phyloP scores from a whole-genome alignment of 495 filamentous ascomycete species.

The Bombardia bombarda region DNA sequence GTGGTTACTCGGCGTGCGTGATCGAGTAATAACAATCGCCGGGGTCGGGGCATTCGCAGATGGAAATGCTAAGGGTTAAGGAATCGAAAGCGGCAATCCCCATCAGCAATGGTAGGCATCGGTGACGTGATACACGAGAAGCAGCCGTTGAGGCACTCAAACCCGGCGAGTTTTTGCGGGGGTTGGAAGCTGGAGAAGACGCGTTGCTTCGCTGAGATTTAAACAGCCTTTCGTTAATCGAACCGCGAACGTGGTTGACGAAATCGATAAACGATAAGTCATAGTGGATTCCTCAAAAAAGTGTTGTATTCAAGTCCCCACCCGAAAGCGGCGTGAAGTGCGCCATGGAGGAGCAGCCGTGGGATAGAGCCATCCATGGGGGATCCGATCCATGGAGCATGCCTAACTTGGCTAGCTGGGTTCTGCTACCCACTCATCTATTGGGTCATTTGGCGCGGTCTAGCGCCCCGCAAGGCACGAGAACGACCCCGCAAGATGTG shows the following conservation, averaged over 20 bases:
- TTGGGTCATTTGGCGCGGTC: conserved; percentile 7
- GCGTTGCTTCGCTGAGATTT: background rate
- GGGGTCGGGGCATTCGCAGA: conserved; percentile 32
- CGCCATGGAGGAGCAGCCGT: no score
- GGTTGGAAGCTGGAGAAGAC: background rate
- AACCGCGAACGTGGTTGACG: conserved; percentile 17
- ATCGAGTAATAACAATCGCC: background rate
- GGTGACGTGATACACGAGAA: conserved; percentile 20
- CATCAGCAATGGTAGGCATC: conserved; percentile 40
- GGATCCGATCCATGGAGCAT: no score
- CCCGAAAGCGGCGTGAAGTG: no score
- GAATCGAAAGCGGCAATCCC: conserved; percentile 37
- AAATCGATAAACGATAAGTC: conserved; percentile 18
- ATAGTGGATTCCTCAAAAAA: conserved; percentile 12
- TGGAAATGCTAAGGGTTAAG: conserved; percentile 39
- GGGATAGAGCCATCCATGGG: no score
- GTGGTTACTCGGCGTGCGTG: conserved; percentile 18
- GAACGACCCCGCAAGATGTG: no score
- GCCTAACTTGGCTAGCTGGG: no score
- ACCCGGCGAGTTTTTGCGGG: background rate
- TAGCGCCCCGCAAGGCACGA: background rate
- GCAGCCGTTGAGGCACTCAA: conserved; percentile 15
- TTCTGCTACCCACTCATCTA: no score
- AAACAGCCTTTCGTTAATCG: conserved; percentile 4
- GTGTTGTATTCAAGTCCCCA: background rate